Base-by-base conservation (phyloP, 176 grass and related monocot genomes). In the Juncus inflexus region DNA sequence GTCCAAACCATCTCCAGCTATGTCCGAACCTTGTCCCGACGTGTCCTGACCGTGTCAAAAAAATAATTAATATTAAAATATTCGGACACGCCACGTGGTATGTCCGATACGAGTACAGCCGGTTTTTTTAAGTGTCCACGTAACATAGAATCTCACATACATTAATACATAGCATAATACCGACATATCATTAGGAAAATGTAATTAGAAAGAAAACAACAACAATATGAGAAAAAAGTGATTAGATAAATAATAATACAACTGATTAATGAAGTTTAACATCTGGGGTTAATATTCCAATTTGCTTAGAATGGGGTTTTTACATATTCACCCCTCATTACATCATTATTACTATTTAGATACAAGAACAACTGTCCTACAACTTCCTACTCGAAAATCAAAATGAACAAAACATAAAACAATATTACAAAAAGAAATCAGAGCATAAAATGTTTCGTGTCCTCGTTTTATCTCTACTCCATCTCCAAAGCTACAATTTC, bases 301-400 rank as follows among this genome's bases (percentile, higher is more conserved):
- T 43, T 50, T 68, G 43, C 50, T 68, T 68, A 68, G 50, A 45
- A 39, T 55, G 55, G 68, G 68, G 50, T 52, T 42, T 42, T 71
- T 58, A 38, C 40, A 58, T 43, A 40, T 55, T 70, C 42, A 68
- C 35, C 68, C 39, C 12, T 71, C 68, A 58, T 71, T 71, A 71
- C 68, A 71, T 70, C 4, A 47, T 47, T 47, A 58, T 71, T 57
- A 58, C 58, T 71, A 71, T 71, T 71, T 71, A 71, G 52, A 52
- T 71, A 71, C 68, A 71, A 40, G 15, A 70, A 70, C 38, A 57
- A 42, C 52, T 58, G 16, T 54, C 68, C 55, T 59, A 71, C 41
- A 57, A 35, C 38, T 71, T 55, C 52, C 54, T 7, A 69, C n/a
- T 69, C 9, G 51, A 52, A 52, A 58, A 71, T 60, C 52, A 35